phyloP scores from a whole-genome alignment of 495 filamentous ascomycete species.

The Aspergillus hancockii region DNA sequence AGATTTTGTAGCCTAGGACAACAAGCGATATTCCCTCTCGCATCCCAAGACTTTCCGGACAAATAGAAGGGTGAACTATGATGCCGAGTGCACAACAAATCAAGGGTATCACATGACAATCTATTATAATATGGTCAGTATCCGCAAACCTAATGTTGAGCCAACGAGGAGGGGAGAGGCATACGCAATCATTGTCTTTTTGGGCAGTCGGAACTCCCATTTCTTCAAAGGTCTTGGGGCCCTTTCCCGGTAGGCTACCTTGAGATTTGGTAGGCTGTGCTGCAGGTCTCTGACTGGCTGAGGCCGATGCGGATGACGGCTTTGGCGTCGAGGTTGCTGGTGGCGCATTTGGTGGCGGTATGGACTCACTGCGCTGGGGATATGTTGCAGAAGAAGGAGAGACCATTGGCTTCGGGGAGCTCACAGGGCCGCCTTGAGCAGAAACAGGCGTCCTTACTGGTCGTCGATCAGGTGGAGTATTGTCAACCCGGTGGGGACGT shows the following conservation, averaged over 20 bases:
- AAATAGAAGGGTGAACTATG: conserved; percentile 12
- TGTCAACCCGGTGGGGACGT: conserved; percentile 37
- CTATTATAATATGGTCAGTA: conserved; percentile 40
- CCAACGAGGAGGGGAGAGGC: conserved; percentile 32
- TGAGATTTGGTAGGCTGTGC: conserved; percentile 28
- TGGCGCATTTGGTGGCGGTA: conserved; percentile 31
- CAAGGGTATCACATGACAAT: conserved; percentile 62
- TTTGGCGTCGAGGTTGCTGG: conserved; percentile 26
- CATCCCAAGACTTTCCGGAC: background rate
- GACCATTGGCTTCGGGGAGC: conserved; percentile 32
- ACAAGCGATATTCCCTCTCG: background rate
- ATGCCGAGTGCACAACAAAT: conserved; percentile 17
- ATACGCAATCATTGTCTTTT: conserved; percentile 87
- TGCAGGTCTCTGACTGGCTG: conserved; percentile 32
- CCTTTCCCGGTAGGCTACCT: conserved; percentile 63
- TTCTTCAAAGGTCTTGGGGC: conserved; percentile 95
- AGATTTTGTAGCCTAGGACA: background rate
- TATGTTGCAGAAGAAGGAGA: conserved; percentile 34
- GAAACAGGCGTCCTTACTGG: conserved; percentile 37
- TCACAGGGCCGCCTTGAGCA: conserved; percentile 28
- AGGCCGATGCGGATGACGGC: conserved; percentile 26
- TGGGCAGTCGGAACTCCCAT: conserved; percentile 89
- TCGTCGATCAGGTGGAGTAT: conserved; percentile 35
- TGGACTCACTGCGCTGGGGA: conserved; percentile 38
- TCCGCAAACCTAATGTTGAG: background rate